Evolutionary conservation across 202 grass and related monocot species (phyloP).

Genomic region (Hordeum pubiflorum): DNA sequence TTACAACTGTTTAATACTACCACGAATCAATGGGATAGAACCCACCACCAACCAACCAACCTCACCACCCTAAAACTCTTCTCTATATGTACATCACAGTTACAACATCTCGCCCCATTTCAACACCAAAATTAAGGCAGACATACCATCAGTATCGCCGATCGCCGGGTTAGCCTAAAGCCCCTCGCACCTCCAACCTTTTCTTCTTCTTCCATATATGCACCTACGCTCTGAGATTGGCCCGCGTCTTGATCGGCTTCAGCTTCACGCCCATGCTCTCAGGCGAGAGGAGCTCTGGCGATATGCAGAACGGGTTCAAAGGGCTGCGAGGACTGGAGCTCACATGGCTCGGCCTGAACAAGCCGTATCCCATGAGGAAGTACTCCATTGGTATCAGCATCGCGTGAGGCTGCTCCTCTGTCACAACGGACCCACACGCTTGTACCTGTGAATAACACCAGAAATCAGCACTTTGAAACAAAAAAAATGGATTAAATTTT

Average conservation of each 20-base stretch:
- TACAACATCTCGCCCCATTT: slow-evolving; percentile 27
- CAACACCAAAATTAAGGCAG: slow-evolving; percentile 19
- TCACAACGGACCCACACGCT: slow-evolving; percentile 78
- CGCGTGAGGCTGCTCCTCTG: slow-evolving; percentile 86
- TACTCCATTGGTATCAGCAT: slow-evolving; percentile 97
- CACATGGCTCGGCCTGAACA: slow-evolving; percentile 71
- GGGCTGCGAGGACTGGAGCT: slow-evolving; percentile 68
- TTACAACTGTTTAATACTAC: slow-evolving; percentile 52
- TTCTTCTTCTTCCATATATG: background rate
- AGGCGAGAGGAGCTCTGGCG: slow-evolving; percentile 74
- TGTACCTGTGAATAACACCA: slow-evolving; percentile 50
- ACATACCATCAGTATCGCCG: background rate
- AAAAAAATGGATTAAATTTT: background rate
- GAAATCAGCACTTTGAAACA: background rate
- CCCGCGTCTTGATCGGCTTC: slow-evolving; percentile 91
- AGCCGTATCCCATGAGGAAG: slow-evolving; percentile 88
- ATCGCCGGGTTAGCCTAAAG: background rate
- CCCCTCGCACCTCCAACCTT: background rate
- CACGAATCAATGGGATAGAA: slow-evolving; percentile 40
- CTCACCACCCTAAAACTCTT: slow-evolving; percentile 23
- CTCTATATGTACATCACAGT: slow-evolving; percentile 36
- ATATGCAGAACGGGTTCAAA: slow-evolving; percentile 74
- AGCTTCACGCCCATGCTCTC: slow-evolving; percentile 98
- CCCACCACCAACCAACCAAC: slow-evolving; percentile 8
- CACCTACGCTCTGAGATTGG: slow-evolving; percentile 45